These are phyloP conservation scores for Podila epicladia DNA, from an alignment of 192 early-diverging fungal species.

Conservation along the genomic window DNA sequence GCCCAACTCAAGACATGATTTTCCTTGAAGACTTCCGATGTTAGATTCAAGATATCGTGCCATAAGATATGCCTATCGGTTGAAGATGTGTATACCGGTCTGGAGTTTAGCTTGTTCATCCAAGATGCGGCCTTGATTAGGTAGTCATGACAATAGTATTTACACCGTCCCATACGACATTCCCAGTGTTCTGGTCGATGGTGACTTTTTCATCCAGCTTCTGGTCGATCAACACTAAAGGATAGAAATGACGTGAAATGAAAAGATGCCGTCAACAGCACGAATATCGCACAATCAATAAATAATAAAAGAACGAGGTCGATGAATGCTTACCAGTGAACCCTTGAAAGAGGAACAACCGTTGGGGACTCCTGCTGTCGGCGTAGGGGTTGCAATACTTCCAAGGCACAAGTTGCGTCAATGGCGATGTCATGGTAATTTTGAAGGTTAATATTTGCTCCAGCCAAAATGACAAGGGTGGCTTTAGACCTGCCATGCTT, in stretches of 20 bases:
- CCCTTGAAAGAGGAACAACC: conserved; percentile 42
- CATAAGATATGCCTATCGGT: conserved; percentile 39
- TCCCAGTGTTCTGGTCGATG: conserved; percentile 51
- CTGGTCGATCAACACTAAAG: conserved; percentile 32
- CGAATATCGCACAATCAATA: neutral
- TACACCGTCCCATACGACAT: conserved; percentile 53
- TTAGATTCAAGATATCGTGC: conserved; percentile 26
- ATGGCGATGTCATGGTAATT: neutral
- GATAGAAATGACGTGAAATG: neutral
- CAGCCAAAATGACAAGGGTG: neutral
- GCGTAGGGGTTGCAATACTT: conserved; percentile 54
- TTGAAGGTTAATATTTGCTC: neutral
- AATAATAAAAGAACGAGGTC: neutral
- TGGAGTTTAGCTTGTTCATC: neutral
- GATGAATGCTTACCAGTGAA: conserved; percentile 15
- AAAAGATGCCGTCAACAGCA: no score
- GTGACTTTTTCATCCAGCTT: conserved; percentile 41
- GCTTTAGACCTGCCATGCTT: neutral
- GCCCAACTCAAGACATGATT: conserved; percentile 43
- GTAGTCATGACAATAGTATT: neutral
- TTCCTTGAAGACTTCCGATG: conserved; percentile 25
- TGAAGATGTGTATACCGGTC: no score
- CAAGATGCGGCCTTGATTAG: neutral
- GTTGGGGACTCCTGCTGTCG: conserved; percentile 42
- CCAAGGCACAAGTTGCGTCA: conserved; percentile 32